phyloP scores from a whole-genome alignment of 1,284 basidiomycete species.

The Anthracocystis setariae region DNA sequence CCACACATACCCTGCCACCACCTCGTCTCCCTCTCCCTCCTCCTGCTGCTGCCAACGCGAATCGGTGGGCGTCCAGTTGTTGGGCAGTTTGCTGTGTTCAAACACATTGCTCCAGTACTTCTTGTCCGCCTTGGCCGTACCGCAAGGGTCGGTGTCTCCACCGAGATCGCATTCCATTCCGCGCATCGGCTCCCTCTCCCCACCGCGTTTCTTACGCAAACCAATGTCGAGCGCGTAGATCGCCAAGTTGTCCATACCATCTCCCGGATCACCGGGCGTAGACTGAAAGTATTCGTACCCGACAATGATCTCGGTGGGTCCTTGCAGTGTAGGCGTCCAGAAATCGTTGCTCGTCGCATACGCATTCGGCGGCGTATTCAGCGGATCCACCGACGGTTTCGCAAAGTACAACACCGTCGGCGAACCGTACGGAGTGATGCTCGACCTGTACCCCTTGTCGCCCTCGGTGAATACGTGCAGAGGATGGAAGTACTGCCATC shows the following conservation, averaged over 20 bases:
- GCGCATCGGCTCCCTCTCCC: slow-evolving; percentile 21
- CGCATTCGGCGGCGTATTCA: slow-evolving; percentile 41
- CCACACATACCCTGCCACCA: slow-evolving; percentile 20
- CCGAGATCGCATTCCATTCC: slow-evolving; percentile 48
- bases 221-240: slow-evolving; percentile 55
- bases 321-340: slow-evolving; percentile 45
- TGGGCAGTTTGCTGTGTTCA: slow-evolving; percentile 57
- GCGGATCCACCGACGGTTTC: slow-evolving; percentile 33
- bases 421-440: slow-evolving; percentile 48
- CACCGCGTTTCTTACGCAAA: slow-evolving; percentile 29
- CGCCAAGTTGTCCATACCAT: slow-evolving; percentile 57
- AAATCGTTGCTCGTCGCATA: slow-evolving; percentile 50
- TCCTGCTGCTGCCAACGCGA: background rate
- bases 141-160: slow-evolving; percentile 33
- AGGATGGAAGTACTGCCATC: slow-evolving; percentile 61
- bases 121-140: slow-evolving; percentile 12
- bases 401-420: slow-evolving; percentile 53
- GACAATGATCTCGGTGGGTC: slow-evolving; percentile 50
- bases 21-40: background rate
- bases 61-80: slow-evolving; percentile 19
- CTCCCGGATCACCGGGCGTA: slow-evolving; percentile 53
- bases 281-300: slow-evolving; percentile 54
- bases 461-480: slow-evolving; percentile 51
- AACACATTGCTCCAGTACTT: slow-evolving; percentile 41
- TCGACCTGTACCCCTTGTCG: slow-evolving; percentile 34